These are phyloP conservation scores for Myxozyma udenii DNA, from an alignment of 805 yeast genomes.

Conservation along the genomic window DNA sequence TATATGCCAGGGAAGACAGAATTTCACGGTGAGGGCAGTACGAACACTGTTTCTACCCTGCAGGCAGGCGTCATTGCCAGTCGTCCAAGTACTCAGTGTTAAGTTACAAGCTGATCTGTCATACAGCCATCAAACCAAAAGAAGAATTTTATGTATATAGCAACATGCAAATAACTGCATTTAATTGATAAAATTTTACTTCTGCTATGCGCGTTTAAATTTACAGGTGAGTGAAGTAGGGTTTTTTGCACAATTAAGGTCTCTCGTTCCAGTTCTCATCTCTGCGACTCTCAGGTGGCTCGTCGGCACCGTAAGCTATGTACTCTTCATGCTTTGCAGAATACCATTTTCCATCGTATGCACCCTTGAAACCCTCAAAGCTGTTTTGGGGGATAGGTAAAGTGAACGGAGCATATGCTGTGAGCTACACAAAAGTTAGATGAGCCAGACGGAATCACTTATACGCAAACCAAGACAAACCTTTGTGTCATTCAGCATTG, in stretches of 20 bases:
- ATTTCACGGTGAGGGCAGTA: too few species aligned
- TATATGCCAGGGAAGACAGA: too few species aligned
- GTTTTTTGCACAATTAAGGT: neutral
- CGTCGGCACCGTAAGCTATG: slow-evolving; percentile 61
- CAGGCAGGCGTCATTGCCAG: too few species aligned
- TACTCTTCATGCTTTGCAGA: slow-evolving; percentile 71
- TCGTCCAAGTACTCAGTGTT: too few species aligned
- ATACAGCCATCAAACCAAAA: too few species aligned
- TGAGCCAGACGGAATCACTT: neutral
- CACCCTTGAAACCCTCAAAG: slow-evolving; percentile 71
- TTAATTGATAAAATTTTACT: neutral
- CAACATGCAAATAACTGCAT: neutral
- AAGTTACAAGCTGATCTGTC: too few species aligned
- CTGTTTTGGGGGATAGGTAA: slow-evolving; percentile 67
- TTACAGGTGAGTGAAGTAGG: neutral
- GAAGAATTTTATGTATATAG: too few species aligned
- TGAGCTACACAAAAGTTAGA: slow-evolving; percentile 41
- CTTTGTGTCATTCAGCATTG: slow-evolving; percentile 37
- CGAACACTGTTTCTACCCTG: too few species aligned
- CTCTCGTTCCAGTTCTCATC: slow-evolving; percentile 32
- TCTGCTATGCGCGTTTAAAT: neutral
- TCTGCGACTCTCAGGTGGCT: slow-evolving; percentile 33
- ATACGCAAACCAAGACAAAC: slow-evolving; percentile 15
- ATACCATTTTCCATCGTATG: slow-evolving; percentile 69
- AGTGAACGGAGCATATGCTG: slow-evolving; percentile 74